These are phyloP conservation scores for Diaporthe sp. DNA, from an alignment of 2,329 filamentous ascomycete species.

Conservation along the genomic window DNA sequence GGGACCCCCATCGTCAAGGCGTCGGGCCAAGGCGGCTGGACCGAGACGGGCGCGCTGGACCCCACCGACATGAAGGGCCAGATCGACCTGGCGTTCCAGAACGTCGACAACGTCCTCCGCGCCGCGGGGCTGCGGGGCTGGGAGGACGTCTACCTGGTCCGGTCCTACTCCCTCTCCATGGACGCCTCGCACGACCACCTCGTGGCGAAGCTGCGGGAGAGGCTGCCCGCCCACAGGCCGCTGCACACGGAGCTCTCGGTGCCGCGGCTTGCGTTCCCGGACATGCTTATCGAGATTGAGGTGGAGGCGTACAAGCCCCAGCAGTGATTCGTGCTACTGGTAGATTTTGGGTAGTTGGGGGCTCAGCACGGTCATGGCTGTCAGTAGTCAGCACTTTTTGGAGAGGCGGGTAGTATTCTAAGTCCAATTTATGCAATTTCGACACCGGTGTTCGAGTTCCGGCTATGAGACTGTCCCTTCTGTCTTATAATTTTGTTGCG, in stretches of 20 bases:
- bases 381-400: too few species aligned
- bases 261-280: background rate
- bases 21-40: conserved; percentile 4
- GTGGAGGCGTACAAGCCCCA: background rate
- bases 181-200: background rate
- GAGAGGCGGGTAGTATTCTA: too few species aligned
- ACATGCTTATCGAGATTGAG: background rate
- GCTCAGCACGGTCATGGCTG: too few species aligned
- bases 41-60: background rate
- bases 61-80: background rate
- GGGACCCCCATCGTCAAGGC: background rate
- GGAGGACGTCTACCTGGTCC: conserved; percentile 4
- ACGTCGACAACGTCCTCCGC: conserved; percentile 1
- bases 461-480: too few species aligned
- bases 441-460: too few species aligned
- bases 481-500: too few species aligned
- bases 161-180: background rate
- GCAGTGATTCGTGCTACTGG: background rate
- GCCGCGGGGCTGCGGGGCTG: conserved; percentile 1
- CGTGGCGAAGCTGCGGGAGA: background rate
- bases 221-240: background rate
- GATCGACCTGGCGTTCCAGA: conserved; percentile 4
- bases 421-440: too few species aligned
- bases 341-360: too few species aligned
- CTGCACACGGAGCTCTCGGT: background rate